phyloP scores from a whole-genome alignment of 2,329 filamentous ascomycete genomes.

The Colletotrichum orchidophilum region DNA sequence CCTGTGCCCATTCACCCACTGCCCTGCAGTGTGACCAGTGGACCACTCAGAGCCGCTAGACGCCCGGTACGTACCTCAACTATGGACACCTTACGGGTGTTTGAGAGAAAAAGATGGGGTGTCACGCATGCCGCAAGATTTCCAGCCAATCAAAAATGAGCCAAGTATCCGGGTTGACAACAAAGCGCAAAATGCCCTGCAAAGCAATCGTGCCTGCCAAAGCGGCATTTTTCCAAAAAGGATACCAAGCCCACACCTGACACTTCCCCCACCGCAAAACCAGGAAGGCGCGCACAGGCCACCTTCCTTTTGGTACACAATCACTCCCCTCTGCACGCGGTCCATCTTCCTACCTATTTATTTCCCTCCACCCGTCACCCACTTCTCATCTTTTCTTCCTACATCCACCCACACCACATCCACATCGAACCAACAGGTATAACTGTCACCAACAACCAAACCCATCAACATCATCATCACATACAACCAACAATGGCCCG shows the following conservation, averaged over 20 bases:
- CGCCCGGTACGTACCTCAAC: constrained; percentile 4
- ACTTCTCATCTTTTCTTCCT: constrained; percentile 41
- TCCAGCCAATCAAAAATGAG: constrained; percentile 36
- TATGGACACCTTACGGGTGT: constrained; percentile 1
- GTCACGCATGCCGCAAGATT: constrained; percentile 24
- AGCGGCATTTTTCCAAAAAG: constrained; percentile 23
- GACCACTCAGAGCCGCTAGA: background rate
- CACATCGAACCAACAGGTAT: constrained; percentile 43
- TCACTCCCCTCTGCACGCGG: constrained; percentile 40
- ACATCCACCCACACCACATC: constrained; percentile 51
- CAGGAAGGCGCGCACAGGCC: constrained; percentile 26
- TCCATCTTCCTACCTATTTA: constrained; percentile 42
- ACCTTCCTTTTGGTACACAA: constrained; percentile 34
- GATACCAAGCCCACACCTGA: background rate
- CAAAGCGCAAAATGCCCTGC: constrained; percentile 21
- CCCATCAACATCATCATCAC: constrained; percentile 42
- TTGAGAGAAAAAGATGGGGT: constrained; percentile 27
- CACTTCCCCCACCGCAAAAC: background rate
- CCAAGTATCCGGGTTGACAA: constrained; percentile 3
- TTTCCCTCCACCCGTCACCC: constrained; percentile 42
- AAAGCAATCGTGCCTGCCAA: constrained; percentile 22
- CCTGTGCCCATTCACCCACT: background rate
- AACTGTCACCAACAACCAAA: constrained; percentile 43
- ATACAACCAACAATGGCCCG: constrained; percentile 63
- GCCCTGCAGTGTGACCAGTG: background rate